A percentile compares a stretch with the other conserved stretches of the same genome.
These are phyloP conservation scores for Linnemannia schmuckeri DNA, from an alignment of 192 early-diverging fungal species.

Conservation along the genomic window DNA sequence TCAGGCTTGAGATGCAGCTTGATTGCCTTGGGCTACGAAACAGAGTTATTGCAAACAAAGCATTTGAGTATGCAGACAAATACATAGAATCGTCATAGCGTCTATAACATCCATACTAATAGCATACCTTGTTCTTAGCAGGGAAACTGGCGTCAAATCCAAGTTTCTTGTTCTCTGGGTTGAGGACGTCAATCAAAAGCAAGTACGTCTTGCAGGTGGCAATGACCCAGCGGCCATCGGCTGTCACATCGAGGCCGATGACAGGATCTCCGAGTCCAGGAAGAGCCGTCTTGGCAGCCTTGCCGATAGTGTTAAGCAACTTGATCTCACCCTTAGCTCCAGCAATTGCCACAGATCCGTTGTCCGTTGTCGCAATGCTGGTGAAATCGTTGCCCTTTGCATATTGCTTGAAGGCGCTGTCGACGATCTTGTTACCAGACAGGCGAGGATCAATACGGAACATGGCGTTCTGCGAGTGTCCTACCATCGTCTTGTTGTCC, in stretches of 20 bases:
- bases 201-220: slow-evolving; percentile 92
- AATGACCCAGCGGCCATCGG: slow-evolving; percentile 86
- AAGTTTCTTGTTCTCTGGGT: slow-evolving; percentile 60
- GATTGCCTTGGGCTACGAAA: slow-evolving; percentile 64
- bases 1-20: slow-evolving; percentile 88
- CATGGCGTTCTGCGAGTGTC: slow-evolving; percentile 84
- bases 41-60: background rate
- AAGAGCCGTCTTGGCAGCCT: slow-evolving; percentile 88
- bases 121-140: slow-evolving; percentile 69
- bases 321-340: slow-evolving; percentile 91
- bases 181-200: slow-evolving; percentile 81
- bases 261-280: slow-evolving; percentile 92
- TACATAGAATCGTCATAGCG: background rate
- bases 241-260: slow-evolving; percentile 90
- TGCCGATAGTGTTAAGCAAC: slow-evolving; percentile 82
- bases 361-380: slow-evolving; percentile 78
- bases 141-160: slow-evolving; percentile 82
- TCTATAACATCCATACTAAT: no score
- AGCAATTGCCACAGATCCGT: slow-evolving; percentile 86
- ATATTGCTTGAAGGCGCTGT: slow-evolving; percentile 79
- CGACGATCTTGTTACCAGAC: slow-evolving; percentile 77
- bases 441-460: slow-evolving; percentile 93
- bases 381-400: slow-evolving; percentile 78
- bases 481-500: slow-evolving; percentile 80
- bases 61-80: no score